Conservation (phyloP, 257 asterid genomes). For the Plantago elongata region DNA sequence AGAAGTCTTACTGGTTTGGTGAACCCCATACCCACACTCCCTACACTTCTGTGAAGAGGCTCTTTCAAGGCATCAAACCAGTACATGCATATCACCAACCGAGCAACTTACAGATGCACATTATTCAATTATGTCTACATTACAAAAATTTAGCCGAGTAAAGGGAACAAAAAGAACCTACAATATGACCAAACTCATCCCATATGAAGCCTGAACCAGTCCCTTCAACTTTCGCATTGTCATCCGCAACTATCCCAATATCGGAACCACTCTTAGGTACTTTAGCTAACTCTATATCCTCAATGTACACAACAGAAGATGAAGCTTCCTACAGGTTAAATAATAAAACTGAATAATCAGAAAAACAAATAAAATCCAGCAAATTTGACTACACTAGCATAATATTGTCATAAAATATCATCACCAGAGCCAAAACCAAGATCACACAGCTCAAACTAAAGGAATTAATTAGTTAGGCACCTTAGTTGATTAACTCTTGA, state of each 20-base stretch:
- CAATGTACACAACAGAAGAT: conserved; percentile 68
- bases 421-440: neutral
- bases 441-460: neutral
- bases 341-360: conserved; percentile 13
- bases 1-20: too few relatives aligned
- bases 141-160: neutral
- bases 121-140: neutral
- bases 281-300: conserved; percentile 54
- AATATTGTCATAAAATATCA: conserved; percentile 6
- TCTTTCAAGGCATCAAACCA: too few relatives aligned
- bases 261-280: conserved; percentile 35
- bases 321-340: conserved; percentile 51
- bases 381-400: neutral
- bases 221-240: conserved; percentile 66
- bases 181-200: conserved; percentile 94
- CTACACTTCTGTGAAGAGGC: too few relatives aligned
- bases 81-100: too few relatives aligned
- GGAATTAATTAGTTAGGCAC: neutral
- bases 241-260: conserved; percentile 33
- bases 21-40: too few relatives aligned
- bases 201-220: conserved; percentile 95
- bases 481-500: neutral
- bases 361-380: neutral
- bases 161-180: conserved; percentile 28
- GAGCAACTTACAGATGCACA: too few relatives aligned